Base-by-base conservation (phyloP, 2,329 filamentous ascomycete genomes). In the Grosmannia serpens region DNA sequence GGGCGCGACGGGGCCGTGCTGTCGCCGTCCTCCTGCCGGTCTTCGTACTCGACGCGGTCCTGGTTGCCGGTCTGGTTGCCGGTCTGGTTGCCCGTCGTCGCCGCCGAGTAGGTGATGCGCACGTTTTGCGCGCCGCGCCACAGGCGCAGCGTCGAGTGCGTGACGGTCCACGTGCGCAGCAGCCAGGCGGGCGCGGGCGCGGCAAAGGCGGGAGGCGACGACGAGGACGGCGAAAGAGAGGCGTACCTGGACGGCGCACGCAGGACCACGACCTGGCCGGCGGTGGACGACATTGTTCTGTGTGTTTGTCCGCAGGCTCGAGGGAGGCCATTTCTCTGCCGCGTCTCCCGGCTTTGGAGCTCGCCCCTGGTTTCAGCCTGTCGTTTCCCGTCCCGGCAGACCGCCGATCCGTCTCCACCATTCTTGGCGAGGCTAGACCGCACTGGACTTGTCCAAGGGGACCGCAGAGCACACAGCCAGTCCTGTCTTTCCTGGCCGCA, bases 41-140 rank as follows among this genome's bases (percentile, higher is more conserved):
- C 75, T 69, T 87, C 83, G 70, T 89, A 89, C 62, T 81, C 80
- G 62, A 94, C 89, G 2, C 86, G 70, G 70, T 94, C 89, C 69
- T 90, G 84, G 61, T 92, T 72, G 59, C 47, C 46, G 8, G 1
- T 15, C 24, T 5, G 20, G 13, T 27, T 10, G 47, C 13, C 52
- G 20, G 26, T 6, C 3, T 10, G 31, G 55, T 7, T 26, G 35
- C 51, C 17, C 0, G 78, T 70, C 13, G 31, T 17, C 41, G 20
- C 17, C 0, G 78, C 70, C 11, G 73, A 80, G 76, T 95, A 95
- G 38, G 83, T 87, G 69, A 95, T 92, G 66, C 81, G 80, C 17
- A 95, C 88, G 71, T 94, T 94, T 69, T 84, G 85, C 57, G 87
- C 85, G 53, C 81, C 80, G 65, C 84, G 84, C 89, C 89, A 95